Conservation (phyloP, 2,329 filamentous ascomycete species). For the Fusarium guadeloupense region DNA sequence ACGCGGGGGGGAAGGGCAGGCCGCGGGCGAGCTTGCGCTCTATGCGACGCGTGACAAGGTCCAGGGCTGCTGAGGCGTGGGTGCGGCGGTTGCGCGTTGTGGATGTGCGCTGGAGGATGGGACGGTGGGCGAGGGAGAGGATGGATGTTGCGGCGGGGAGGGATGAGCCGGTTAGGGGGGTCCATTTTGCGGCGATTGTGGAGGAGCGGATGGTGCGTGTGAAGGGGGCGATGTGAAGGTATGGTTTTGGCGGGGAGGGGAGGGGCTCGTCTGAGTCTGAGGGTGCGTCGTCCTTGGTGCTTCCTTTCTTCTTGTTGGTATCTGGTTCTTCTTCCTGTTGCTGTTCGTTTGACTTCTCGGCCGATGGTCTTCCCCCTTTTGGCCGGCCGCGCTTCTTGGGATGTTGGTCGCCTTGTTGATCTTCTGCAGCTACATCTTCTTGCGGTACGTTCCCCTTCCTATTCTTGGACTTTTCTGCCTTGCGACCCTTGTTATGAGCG, state of each 20-base stretch:
- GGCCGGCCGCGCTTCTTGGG: slow-evolving; percentile 28
- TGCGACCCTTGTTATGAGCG: slow-evolving; percentile 29
- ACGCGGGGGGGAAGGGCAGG: slow-evolving; percentile 72
- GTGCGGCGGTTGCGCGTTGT: slow-evolving; percentile 58
- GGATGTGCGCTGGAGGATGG: slow-evolving; percentile 67
- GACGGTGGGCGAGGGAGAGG: slow-evolving; percentile 67
- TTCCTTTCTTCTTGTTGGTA: slow-evolving; percentile 15
- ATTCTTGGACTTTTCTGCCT: slow-evolving; percentile 18
- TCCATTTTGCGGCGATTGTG: slow-evolving; percentile 75
- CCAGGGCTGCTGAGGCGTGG: slow-evolving; percentile 65
- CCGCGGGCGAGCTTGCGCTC: slow-evolving; percentile 66
- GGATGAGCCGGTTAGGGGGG: slow-evolving; percentile 62
- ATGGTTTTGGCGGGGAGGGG: slow-evolving; percentile 49
- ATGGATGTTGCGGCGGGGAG: slow-evolving; percentile 65
- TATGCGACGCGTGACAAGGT: slow-evolving; percentile 64
- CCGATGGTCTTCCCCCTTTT: slow-evolving; percentile 10
- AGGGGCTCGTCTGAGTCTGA: slow-evolving; percentile 32
- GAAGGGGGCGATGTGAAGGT: slow-evolving; percentile 61
- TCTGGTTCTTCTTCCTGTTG: background rate
- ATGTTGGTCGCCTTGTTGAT: slow-evolving; percentile 14
- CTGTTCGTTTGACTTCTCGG: background rate
- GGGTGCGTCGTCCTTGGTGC: slow-evolving; percentile 30
- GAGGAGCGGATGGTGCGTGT: slow-evolving; percentile 66
- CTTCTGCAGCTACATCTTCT: slow-evolving; percentile 5
- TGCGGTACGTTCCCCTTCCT: slow-evolving; percentile 7